phyloP scores from a whole-genome alignment of 106 monocot genomes.

The Dendrobium catenatum region DNA sequence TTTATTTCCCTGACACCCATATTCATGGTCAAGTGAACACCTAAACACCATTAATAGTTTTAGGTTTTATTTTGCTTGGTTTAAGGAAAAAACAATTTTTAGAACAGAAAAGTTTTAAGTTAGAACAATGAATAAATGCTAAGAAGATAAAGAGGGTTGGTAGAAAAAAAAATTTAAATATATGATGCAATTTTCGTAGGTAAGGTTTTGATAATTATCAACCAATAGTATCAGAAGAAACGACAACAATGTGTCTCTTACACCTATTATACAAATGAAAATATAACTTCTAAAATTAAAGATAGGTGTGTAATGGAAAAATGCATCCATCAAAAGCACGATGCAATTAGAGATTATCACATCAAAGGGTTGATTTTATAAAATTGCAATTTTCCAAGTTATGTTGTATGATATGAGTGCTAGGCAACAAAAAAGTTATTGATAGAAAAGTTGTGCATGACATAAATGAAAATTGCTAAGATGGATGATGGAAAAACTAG shows the following conservation, averaged over 20 bases:
- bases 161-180: neutral
- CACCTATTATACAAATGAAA: neutral
- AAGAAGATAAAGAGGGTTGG: neutral
- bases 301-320: neutral
- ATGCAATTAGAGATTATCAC: neutral
- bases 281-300: neutral
- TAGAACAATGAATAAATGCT: neutral
- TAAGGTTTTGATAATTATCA: neutral
- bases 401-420: neutral
- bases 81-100: neutral
- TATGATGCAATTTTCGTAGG: neutral
- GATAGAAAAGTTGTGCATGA: neutral
- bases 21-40: neutral
- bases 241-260: neutral
- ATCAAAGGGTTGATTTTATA: neutral
- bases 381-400: neutral
- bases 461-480: neutral
- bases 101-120: neutral
- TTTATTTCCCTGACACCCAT: neutral
- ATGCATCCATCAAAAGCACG: neutral
- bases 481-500: neutral
- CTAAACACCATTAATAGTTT: neutral
- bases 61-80: neutral
- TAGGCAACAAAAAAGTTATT: neutral
- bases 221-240: neutral